Evolutionary conservation across 2,329 filamentous ascomycete genomes (phyloP), one percentile per base, ranked within the genome.

Genomic region (Ophidiomyces ophidiicola): DNA sequence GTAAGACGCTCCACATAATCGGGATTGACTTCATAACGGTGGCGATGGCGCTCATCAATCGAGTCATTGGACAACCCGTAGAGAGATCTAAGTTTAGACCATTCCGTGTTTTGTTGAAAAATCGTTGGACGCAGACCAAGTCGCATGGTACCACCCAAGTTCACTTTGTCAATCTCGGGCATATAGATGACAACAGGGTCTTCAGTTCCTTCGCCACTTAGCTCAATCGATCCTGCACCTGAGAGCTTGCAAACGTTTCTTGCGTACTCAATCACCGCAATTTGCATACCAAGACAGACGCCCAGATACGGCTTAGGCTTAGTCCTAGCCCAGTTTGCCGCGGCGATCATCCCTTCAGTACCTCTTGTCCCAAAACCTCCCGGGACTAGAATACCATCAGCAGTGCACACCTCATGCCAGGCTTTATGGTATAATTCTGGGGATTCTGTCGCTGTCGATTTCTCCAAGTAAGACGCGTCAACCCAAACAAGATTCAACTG

Each of bases 11-110:
- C 74, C 37, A 92, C 74, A 53, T 80, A 79, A 7, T 75, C 72
- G 0, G 86, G 85, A 63, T 93, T 93, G 48, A 93, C 82, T 64
- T 94, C 86, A 57, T 93, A 94, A 25, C 85, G 75, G 62, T 94
- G 86, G 44, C 86, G 76, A 60, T 94, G 86, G 36, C 86, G 75
- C 67, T 93, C 86, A 43, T 71, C 62, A 30, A 81, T 70, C 12
- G 62, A 59, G 0, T 66, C 58, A 1, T 62, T 44, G 35, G 53
- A 64, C 1, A 65, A 61, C 3, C 78, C 80, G 58, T 93, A 93
- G 6, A 93, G 64, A 5, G 73, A 72, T 11, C 84, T 78, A 18
- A 93, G 71, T 49, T 78, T 78, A 42, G 76, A 82, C 82, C 82
- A 90, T 52, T 88, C 80, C 31, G 71, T 82, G 39, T 73, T 75